These are phyloP conservation scores for Cladobotryum mycophilum DNA, from an alignment of 2,329 filamentous ascomycete species.

Conservation along the genomic window DNA sequence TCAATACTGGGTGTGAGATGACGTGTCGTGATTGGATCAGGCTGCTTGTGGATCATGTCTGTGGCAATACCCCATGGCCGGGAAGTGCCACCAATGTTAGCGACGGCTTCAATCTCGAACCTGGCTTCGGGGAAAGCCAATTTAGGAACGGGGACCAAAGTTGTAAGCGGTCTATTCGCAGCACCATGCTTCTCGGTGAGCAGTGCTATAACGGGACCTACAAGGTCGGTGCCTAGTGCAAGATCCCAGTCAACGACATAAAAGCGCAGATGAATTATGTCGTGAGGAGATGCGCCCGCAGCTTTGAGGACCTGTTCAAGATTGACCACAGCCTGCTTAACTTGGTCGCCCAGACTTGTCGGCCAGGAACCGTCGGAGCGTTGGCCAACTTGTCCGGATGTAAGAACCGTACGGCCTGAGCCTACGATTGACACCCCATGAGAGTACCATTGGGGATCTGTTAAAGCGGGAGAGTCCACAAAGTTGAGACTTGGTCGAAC, in stretches of 20 bases:
- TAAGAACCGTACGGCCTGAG: neutral
- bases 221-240: neutral
- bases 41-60: too few relatives aligned
- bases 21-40: too few relatives aligned
- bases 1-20: too few relatives aligned
- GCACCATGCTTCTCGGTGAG: neutral
- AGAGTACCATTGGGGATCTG: neutral
- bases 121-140: too few relatives aligned
- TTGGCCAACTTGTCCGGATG: conserved; percentile 1
- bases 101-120: too few relatives aligned
- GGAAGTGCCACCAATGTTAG: too few relatives aligned
- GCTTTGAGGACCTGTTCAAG: neutral
- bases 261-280: conserved; percentile 2
- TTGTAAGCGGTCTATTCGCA: conserved; percentile 3
- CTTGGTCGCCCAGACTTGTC: neutral
- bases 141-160: conserved; percentile 4
- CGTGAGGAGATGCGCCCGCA: neutral
- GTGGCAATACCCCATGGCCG: too few relatives aligned
- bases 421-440: neutral
- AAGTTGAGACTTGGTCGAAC: too few relatives aligned
- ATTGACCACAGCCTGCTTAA: neutral
- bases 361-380: neutral
- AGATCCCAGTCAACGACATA: conserved; percentile 1
- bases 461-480: neutral
- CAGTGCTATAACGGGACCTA: neutral